phyloP scores from a whole-genome alignment of 1,284 basidiomycete genomes.

The Apiotrichum gamsii region DNA sequence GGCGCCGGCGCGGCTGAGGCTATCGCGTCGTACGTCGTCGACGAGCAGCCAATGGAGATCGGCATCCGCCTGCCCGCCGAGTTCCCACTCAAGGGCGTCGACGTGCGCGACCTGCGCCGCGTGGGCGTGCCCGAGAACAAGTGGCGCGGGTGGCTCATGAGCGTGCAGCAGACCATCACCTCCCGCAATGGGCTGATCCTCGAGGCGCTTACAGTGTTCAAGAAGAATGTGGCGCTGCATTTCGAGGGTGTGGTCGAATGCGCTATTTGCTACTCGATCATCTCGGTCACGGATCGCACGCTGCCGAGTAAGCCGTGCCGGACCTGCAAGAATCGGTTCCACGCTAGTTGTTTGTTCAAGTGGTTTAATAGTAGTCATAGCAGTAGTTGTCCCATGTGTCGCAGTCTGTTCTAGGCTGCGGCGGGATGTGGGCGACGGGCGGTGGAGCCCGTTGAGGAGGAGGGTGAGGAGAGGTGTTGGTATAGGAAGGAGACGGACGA shows the following conservation, averaged over 20 bases:
- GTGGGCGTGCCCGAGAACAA: conserved; percentile 84
- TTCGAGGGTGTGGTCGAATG: conserved; percentile 92
- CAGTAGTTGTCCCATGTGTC: conserved; percentile 84
- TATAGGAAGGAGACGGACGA: too few relatives aligned
- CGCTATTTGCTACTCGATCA: conserved; percentile 94
- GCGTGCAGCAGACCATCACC: conserved; percentile 85
- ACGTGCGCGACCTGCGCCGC: conserved; percentile 75
- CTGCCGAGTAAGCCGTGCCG: conserved; percentile 88
- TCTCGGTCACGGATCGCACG: conserved; percentile 81
- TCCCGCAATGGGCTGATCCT: conserved; percentile 83
- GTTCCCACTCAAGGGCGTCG: conserved; percentile 84
- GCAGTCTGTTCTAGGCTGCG: conserved; percentile 51
- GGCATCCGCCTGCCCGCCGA: conserved; percentile 78
- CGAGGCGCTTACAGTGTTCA: conserved; percentile 88
- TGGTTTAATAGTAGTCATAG: conserved; percentile 86
- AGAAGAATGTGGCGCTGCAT: conserved; percentile 84
- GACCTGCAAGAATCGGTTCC: conserved; percentile 94
- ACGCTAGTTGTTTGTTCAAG: conserved; percentile 87
- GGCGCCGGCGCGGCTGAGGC: conserved; percentile 46
- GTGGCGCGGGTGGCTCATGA: conserved; percentile 92
- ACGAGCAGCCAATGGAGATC: conserved; percentile 92
- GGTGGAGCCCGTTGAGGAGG: not conserved
- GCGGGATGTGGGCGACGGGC: not conserved
- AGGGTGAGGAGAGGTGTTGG: not conserved
- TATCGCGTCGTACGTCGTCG: conserved; percentile 66